phyloP scores from a whole-genome alignment of 805 yeast genomes.

The Hanseniaspora guilliermondii region DNA sequence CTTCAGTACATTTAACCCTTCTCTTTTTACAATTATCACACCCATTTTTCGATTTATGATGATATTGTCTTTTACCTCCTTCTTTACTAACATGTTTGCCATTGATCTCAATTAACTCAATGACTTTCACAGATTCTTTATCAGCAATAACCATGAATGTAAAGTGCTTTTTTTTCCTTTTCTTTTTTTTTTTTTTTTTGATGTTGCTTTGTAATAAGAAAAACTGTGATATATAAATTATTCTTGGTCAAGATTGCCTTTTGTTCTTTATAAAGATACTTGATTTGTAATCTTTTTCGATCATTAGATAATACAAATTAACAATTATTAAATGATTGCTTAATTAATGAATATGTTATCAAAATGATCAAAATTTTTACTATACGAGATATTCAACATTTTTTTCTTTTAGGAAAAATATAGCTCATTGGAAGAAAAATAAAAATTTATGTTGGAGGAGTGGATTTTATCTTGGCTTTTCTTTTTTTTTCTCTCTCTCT shows the following conservation, averaged over 20 bases:
- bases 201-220: too few species aligned
- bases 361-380: neutral
- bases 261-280: too few species aligned
- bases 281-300: too few species aligned
- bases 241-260: too few species aligned
- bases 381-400: neutral
- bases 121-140: conserved; percentile 18
- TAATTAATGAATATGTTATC: too few species aligned
- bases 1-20: conserved; percentile 87
- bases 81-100: conserved; percentile 26
- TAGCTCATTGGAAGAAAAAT: neutral
- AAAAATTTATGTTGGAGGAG: neutral
- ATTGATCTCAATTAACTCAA: conserved; percentile 29
- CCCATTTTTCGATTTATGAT: conserved; percentile 77
- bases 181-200: too few species aligned
- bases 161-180: neutral
- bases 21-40: conserved; percentile 82
- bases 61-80: conserved; percentile 68
- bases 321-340: too few species aligned
- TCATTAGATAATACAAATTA: too few species aligned
- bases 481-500: too few species aligned
- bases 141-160: conserved; percentile 2
- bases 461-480: too few species aligned
- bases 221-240: too few species aligned
- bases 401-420: neutral